A percentile compares a stretch with the other conserved stretches of the same genome.
These are phyloP conservation scores for Uronychia binucleata DNA, from an alignment of 73 alveolate genomes.

Conservation along the genomic window DNA sequence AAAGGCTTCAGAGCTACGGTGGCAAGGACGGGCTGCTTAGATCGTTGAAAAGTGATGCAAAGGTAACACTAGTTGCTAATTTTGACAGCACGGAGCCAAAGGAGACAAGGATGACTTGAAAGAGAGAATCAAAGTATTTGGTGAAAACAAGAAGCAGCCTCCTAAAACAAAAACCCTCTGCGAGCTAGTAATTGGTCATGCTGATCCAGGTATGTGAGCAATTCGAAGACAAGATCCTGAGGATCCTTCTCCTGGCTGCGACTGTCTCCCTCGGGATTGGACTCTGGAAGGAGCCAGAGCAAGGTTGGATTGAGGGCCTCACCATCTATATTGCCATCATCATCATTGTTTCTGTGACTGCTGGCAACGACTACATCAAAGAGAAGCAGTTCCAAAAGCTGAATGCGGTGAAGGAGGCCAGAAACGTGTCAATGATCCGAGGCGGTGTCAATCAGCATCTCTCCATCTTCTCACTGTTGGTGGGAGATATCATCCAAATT, in stretches of 20 bases:
- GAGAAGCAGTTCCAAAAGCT: constrained; percentile 89
- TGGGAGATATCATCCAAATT: constrained; percentile 91
- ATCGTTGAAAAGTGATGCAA: not conserved
- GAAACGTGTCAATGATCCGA: constrained; percentile 78
- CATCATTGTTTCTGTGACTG: constrained; percentile 89
- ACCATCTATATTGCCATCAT: constrained; percentile 92
- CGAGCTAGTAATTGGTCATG: constrained; percentile 6
- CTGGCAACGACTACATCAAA: constrained; percentile 88
- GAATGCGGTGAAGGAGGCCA: constrained; percentile 81
- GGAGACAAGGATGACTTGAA: constrained; percentile 18
- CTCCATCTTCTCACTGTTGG: constrained; percentile 80
- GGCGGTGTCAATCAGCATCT: constrained; percentile 60
- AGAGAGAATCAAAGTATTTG: constrained; percentile 38
- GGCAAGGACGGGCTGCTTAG: constrained; percentile 21
- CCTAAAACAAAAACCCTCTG: constrained; percentile 19
- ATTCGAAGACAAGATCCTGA: constrained; percentile 94
- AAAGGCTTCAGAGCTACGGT: not conserved
- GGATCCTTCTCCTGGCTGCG: constrained; percentile 94
- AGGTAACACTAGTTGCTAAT: not conserved
- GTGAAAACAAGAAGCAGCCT: constrained; percentile 39
- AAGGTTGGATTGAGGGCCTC: constrained; percentile 98
- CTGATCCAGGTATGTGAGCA: constrained; percentile 72
- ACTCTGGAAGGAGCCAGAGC: constrained; percentile 68
- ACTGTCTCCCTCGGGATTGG: constrained; percentile 93
- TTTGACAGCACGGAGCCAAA: not conserved